Base-by-base conservation (phyloP, 345 rosid species). In the Clarkia xantiana region DNA sequence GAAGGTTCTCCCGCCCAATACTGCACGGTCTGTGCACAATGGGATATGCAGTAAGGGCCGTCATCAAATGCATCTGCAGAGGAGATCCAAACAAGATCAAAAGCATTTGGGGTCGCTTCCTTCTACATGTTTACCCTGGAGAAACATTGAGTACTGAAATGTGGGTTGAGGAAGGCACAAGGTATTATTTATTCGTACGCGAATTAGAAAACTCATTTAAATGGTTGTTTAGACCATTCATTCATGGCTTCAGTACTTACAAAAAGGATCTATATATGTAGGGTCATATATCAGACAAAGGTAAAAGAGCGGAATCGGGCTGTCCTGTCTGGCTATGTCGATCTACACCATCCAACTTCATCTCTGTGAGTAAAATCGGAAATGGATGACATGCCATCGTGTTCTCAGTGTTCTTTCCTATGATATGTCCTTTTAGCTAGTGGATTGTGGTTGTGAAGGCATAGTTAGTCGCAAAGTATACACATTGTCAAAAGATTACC, bases 21-120 rank as follows among this genome's bases (percentile, higher is more conserved):
- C 52, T 84, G 82, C 98, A 86, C 47, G 94, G 96, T 52, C 61
- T 86, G 16, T 78, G 96, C 80, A 70, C 90, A 9, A 83, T 87
- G 2, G 96, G 96, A 45, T 87, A 73, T 53, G 81, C 94, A 19
- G 74, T 76, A 17, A 74, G 85, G 71, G 96, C 96, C 25, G 42
- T 86, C 66, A 78, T 86, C 71, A 86, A 84, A 57, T 67, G 75
- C 56, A 61, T 86, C 52, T 86, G 94, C 73, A 66, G 67, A 65
- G 98, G 87, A 51, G 85, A 84, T 42, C 66, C 82, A 40, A 56
- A 62, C 50, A 56, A 57, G 54, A 76, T 86, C 29, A 84, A 76
- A 67, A 71, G 14, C 43, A 80, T 91, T 55, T 75, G 73, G 0
- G 87, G 84, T 18, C 60, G 85, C 42, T 86, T 91, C 71, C 90